Evolutionary conservation across 192 early-diverging fungal species (phyloP), one percentile per base, ranked within the genome.

Genomic region (Pilobolus umbonatus): DNA sequence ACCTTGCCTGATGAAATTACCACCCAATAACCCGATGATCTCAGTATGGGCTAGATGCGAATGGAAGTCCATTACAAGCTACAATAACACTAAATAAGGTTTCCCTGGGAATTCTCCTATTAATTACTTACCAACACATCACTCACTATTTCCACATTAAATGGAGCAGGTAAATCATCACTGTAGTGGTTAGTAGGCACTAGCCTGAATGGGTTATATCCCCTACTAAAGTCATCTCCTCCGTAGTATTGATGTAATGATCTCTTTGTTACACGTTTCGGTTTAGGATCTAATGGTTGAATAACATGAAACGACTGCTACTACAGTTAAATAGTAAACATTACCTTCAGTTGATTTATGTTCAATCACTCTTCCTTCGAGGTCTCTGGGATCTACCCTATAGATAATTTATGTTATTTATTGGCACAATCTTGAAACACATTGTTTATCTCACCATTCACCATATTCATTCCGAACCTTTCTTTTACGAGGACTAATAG

Each of bases 11-110:
- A 86, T 74, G 50, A 78, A 93, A 2, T 65, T 78, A 0, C 95
- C 95, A 51, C 93, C 95, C 5, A 97, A 78, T 26, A 97, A 76
- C 15, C 95, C 95, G 66, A 97, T 95, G 42, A 95, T 88, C 62
- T 97, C 95, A 1, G 92, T 92, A 59, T 91, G 75, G 9, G 88
- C 87, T 62, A 97, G 72, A 68, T 97, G 94, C 24, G 92, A 78
- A 53, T 96, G 93, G 64, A 97, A 84, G 58, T 97, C 93, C 85
- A 97, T 93, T 24, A 94, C 79, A 51, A 88, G 76, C 90, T 84
- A 79, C 29, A 25, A 15, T 32, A 32, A 72, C 36, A 21, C 35
- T 32, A 31, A 67, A 65, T 44, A 56, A 32, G 48, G 21, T 19
- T 17, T 35, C 11, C 22, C 32, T 51, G 17, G 51, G 19, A 28